Conservation (phyloP, 1,284 basidiomycete genomes). For the Ceratobasidium sp. region DNA sequence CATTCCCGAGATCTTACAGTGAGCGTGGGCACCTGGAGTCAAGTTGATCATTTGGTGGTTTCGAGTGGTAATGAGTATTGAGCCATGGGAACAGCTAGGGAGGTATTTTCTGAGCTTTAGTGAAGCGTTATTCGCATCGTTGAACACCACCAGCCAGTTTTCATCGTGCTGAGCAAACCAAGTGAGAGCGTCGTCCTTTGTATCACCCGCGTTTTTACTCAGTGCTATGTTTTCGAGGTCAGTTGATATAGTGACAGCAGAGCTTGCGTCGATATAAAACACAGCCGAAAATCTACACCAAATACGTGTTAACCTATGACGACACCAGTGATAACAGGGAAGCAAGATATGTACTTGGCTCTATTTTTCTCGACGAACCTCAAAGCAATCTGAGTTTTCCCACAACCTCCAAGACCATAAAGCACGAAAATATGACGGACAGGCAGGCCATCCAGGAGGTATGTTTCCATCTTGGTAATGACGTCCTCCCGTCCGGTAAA, state of each 20-base stretch:
- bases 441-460: not conserved
- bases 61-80: slow-evolving; percentile 34
- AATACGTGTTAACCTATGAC: not conserved
- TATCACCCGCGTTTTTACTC: not conserved
- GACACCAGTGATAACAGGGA: too few relatives aligned
- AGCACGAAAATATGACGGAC: slow-evolving; percentile 5
- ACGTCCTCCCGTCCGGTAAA: not conserved
- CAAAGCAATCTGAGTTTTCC: slow-evolving; percentile 32
- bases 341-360: too few relatives aligned
- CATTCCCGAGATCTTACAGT: slow-evolving; percentile 3
- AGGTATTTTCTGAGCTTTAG: slow-evolving; percentile 8
- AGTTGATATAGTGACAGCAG: not conserved
- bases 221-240: not conserved
- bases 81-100: slow-evolving; percentile 33
- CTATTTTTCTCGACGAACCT: slow-evolving; percentile 1
- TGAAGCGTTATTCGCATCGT: slow-evolving; percentile 16
- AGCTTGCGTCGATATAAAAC: slow-evolving; percentile 35
- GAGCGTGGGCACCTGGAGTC: not conserved
- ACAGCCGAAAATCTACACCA: not conserved
- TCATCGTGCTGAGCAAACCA: slow-evolving; percentile 18
- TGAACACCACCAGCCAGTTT: slow-evolving; percentile 20
- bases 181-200: slow-evolving; percentile 6
- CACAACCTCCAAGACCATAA: slow-evolving; percentile 21
- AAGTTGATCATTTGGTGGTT: slow-evolving; percentile 5
- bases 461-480: not conserved